Conservation (phyloP, 1,284 basidiomycete genomes). For the Leccinum fallax region DNA sequence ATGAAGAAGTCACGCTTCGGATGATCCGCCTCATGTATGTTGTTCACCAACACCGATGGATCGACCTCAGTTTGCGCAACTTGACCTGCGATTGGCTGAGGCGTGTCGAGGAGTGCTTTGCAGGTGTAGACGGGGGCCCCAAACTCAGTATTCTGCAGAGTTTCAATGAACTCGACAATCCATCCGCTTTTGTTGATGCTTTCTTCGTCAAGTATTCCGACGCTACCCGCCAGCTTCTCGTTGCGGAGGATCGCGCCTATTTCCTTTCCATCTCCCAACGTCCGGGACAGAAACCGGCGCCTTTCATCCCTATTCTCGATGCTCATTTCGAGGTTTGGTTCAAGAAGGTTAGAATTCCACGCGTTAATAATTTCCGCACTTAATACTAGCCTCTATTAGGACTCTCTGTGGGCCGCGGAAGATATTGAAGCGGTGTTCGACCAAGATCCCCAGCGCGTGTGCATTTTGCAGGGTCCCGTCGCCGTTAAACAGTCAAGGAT, state of each 20-base stretch:
- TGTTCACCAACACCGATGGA: slow-evolving; percentile 89
- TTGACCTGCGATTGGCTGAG: slow-evolving; percentile 97
- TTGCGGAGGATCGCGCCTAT: slow-evolving; percentile 94
- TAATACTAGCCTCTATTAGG: slow-evolving; percentile 49
- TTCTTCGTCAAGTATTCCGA: slow-evolving; percentile 89
- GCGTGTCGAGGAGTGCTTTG: slow-evolving; percentile 95
- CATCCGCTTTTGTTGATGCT: slow-evolving; percentile 71
- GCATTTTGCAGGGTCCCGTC: slow-evolving; percentile 96
- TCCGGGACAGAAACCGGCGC: slow-evolving; percentile 96
- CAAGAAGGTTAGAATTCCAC: slow-evolving; percentile 75
- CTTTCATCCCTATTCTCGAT: slow-evolving; percentile 98
- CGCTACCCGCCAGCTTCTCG: slow-evolving; percentile 84
- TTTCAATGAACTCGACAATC: slow-evolving; percentile 84
- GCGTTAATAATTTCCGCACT: slow-evolving; percentile 6
- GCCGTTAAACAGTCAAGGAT: slow-evolving; percentile 88
- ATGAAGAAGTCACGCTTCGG: slow-evolving; percentile 92
- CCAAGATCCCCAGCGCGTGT: slow-evolving; percentile 96
- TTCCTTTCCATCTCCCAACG: slow-evolving; percentile 95
- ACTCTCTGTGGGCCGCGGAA: slow-evolving; percentile 97
- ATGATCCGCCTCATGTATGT: slow-evolving; percentile 96
- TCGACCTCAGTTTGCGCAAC: slow-evolving; percentile 93
- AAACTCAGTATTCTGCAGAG: slow-evolving; percentile 92
- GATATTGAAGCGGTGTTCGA: slow-evolving; percentile 99
- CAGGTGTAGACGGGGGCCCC: slow-evolving; percentile 81
- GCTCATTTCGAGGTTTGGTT: slow-evolving; percentile 96